phyloP scores from a whole-genome alignment of 2,329 filamentous ascomycete genomes.

The Lasiodiplodia theobromae region DNA sequence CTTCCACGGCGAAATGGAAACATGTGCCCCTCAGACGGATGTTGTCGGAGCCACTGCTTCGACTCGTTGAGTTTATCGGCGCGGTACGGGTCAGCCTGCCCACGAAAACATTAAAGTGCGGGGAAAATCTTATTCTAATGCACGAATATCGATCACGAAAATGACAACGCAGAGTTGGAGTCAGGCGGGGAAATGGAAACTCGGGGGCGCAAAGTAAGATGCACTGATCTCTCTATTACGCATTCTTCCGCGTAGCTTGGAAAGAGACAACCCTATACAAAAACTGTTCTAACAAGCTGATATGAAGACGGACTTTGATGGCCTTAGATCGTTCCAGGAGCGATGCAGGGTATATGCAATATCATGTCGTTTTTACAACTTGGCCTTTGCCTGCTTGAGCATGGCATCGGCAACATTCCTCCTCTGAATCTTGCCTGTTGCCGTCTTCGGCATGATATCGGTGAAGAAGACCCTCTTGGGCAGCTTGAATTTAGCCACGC shows the following conservation, averaged over 20 bases:
- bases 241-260: too few relatives aligned
- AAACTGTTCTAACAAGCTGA: neutral
- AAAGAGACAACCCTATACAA: slow-evolving; percentile 7
- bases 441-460: slow-evolving; percentile 85
- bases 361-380: slow-evolving; percentile 50
- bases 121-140: neutral
- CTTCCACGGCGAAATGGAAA: neutral
- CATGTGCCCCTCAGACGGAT: neutral
- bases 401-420: slow-evolving; percentile 86
- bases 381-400: slow-evolving; percentile 71
- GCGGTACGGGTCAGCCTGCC: neutral
- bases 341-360: neutral
- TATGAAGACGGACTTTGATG: neutral
- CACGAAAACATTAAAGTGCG: neutral
- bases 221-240: neutral
- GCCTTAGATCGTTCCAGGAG: neutral
- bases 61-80: neutral
- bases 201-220: neutral
- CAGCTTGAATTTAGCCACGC: slow-evolving; percentile 82
- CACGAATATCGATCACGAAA: neutral
- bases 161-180: neutral
- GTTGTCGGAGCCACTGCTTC: neutral
- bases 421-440: slow-evolving; percentile 88
- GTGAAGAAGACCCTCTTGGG: slow-evolving; percentile 87
- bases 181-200: neutral